These are phyloP conservation scores for Solanum pennellii DNA, from an alignment of 257 asterid species.

Conservation along the genomic window DNA sequence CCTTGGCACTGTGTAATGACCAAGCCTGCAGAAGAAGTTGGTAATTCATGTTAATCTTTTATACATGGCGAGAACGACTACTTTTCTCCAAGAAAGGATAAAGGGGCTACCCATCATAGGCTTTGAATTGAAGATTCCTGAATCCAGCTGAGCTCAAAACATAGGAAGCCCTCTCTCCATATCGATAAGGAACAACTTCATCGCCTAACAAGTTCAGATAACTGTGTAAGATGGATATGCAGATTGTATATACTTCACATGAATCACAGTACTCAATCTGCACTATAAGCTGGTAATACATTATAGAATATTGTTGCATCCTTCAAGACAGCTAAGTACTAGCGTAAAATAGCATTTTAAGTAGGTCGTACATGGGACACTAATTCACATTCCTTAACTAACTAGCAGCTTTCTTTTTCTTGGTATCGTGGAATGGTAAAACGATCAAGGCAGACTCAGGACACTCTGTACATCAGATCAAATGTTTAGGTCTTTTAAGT, in stretches of 20 bases:
- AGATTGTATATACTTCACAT: background rate
- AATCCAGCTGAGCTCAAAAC: slow-evolving; percentile 73
- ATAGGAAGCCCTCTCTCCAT: slow-evolving; percentile 65
- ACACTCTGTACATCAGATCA: background rate
- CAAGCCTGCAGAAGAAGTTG: slow-evolving; percentile 40
- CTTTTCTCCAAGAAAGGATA: background rate
- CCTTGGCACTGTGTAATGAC: slow-evolving; percentile 79
- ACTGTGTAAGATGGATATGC: background rate
- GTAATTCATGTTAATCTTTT: background rate
- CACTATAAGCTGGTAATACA: background rate
- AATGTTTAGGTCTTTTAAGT: background rate
- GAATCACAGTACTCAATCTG: background rate
- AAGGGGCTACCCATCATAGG: slow-evolving; percentile 56
- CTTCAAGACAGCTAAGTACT: background rate
- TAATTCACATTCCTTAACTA: background rate
- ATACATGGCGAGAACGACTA: background rate
- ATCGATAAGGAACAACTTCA: slow-evolving; percentile 63
- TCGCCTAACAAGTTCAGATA: slow-evolving; percentile 38
- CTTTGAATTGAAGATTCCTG: slow-evolving; percentile 47
- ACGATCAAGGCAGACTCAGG: background rate
- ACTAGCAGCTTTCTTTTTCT: background rate
- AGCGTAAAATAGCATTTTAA: background rate
- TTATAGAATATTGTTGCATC: background rate
- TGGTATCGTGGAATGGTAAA: background rate
- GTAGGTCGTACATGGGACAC: background rate